phyloP scores from a whole-genome alignment of 306 rosid species.

The Pueraria montana region DNA sequence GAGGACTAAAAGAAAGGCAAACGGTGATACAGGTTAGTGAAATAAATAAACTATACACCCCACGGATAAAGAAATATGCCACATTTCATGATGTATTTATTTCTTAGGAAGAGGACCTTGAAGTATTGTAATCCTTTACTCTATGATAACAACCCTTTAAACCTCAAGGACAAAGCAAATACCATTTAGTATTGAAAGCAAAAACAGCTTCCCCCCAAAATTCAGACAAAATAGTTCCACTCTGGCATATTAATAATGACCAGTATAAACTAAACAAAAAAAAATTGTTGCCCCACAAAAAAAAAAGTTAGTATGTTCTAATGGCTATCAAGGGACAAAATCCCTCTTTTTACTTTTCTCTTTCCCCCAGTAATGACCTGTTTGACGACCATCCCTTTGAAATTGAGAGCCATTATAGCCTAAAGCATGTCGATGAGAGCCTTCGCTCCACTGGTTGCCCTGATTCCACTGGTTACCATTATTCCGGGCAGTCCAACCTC shows the following conservation, averaged over 20 bases:
- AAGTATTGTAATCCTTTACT: constrained; percentile 3
- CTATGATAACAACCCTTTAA: background rate
- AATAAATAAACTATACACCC: background rate
- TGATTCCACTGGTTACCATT: constrained; percentile 41
- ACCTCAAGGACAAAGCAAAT: constrained; percentile 13
- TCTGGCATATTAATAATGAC: constrained; percentile 4
- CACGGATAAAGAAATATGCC: background rate
- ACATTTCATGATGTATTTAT: background rate
- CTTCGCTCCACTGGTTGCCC: constrained; percentile 48
- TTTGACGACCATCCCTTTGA: constrained; percentile 57
- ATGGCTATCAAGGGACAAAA: constrained; percentile 48
- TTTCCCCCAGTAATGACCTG: constrained; percentile 56
- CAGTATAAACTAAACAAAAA: background rate
- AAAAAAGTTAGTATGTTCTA: constrained; percentile 28
- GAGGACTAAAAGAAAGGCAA: background rate
- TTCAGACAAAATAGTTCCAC: constrained; percentile 21
- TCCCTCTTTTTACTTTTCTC: constrained; percentile 58
- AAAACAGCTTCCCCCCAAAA: constrained; percentile 37
- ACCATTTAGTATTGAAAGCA: constrained; percentile 27
- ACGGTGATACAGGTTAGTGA: background rate
- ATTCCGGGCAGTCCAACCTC: constrained; percentile 50
- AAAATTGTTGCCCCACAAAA: constrained; percentile 19
- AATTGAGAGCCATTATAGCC: constrained; percentile 55
- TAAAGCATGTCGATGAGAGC: constrained; percentile 33
- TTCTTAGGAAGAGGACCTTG: background rate